Evolutionary conservation across 495 filamentous ascomycete species (phyloP).

Genomic region (Penicillium roqueforti): DNA sequence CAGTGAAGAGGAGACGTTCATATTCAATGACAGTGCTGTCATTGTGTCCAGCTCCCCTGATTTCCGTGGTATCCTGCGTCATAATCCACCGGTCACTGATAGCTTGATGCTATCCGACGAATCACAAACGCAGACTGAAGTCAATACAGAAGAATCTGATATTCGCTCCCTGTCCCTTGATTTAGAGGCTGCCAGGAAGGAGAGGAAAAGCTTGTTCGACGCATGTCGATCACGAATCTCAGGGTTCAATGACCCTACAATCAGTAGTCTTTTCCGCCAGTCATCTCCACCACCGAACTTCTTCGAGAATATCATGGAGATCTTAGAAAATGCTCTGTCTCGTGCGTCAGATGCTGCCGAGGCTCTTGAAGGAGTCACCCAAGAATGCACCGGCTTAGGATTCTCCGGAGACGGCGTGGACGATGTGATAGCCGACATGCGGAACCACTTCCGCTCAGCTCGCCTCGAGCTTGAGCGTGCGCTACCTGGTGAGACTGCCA

Average conservation of each 20-base stretch:
- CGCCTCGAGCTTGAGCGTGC: conserved; percentile 64
- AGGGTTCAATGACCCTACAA: conserved; percentile 29
- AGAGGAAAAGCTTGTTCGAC: conserved; percentile 38
- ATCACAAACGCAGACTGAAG: conserved; percentile 2
- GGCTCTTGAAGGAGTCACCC: conserved; percentile 36
- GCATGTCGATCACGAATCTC: conserved; percentile 35
- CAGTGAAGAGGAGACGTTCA: conserved; percentile 29
- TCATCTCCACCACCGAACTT: conserved; percentile 40
- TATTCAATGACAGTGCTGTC: conserved; percentile 33
- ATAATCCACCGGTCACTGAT: conserved; percentile 14
- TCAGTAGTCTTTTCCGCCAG: conserved; percentile 31
- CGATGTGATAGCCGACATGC: conserved; percentile 51
- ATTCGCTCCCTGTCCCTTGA: conserved; percentile 27
- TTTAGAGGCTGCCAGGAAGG: conserved; percentile 35
- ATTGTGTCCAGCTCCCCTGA: conserved; percentile 37
- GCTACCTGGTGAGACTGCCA: conserved; percentile 58
- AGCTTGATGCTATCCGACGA: conserved; percentile 15
- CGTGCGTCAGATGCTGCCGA: conserved; percentile 35
- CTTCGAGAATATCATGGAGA: conserved; percentile 30
- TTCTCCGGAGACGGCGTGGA: conserved; percentile 47
- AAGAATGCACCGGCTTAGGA: conserved; percentile 48
- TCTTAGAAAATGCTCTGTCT: conserved; percentile 32
- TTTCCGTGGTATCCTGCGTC: conserved; percentile 17
- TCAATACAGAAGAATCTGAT: conserved; percentile 20
- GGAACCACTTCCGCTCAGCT: conserved; percentile 55